A percentile compares a stretch with the other conserved stretches of the same genome.
These are phyloP conservation scores for Leishmania martiniquensis DNA, from an alignment of 208 protist species.

Conservation along the genomic window DNA sequence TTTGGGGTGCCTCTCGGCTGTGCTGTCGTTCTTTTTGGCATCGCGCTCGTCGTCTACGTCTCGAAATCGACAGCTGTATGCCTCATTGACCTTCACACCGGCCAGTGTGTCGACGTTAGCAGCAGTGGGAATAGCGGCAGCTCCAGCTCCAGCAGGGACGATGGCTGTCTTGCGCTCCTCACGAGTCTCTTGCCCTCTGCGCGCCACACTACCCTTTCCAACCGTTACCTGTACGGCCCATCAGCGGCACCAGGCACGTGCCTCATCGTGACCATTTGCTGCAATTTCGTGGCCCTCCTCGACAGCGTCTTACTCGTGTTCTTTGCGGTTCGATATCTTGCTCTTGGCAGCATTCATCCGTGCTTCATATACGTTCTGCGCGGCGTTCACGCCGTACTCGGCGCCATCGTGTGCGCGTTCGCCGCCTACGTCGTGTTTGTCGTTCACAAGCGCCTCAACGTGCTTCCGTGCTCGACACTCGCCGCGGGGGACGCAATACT, in stretches of 20 bases:
- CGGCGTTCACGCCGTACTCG: slow-evolving; percentile 42
- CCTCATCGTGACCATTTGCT: slow-evolving; percentile 50
- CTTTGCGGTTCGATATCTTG: slow-evolving; percentile 61
- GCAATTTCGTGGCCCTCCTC: slow-evolving; percentile 43
- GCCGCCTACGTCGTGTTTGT: slow-evolving; percentile 52
- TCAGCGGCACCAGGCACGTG: slow-evolving; percentile 36
- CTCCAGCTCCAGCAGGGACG: slow-evolving; percentile 3
- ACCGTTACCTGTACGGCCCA: slow-evolving; percentile 38
- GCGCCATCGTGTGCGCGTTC: slow-evolving; percentile 44
- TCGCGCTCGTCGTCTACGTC: slow-evolving; percentile 51
- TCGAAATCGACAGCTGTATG: slow-evolving; percentile 29
- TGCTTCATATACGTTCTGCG: slow-evolving; percentile 60
- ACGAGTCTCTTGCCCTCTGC: not conserved
- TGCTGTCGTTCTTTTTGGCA: slow-evolving; percentile 37
- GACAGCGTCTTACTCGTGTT: slow-evolving; percentile 43
- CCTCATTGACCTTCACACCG: slow-evolving; percentile 13
- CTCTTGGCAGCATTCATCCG: slow-evolving; percentile 36
- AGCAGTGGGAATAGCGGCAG: not conserved
- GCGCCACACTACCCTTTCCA: slow-evolving; percentile 12
- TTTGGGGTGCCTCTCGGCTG: slow-evolving; percentile 48
- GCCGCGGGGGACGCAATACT: slow-evolving; percentile 2
- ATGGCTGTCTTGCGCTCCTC: not conserved
- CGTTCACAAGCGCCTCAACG: slow-evolving; percentile 22
- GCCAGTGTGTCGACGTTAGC: slow-evolving; percentile 20
- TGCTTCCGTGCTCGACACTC: slow-evolving; percentile 38